Percentiles rank a stretch among this genome's conserved stretches.
These are phyloP conservation scores for Pseudozyma sp. DNA, from an alignment of 1,284 basidiomycete genomes.

Conservation along the genomic window DNA sequence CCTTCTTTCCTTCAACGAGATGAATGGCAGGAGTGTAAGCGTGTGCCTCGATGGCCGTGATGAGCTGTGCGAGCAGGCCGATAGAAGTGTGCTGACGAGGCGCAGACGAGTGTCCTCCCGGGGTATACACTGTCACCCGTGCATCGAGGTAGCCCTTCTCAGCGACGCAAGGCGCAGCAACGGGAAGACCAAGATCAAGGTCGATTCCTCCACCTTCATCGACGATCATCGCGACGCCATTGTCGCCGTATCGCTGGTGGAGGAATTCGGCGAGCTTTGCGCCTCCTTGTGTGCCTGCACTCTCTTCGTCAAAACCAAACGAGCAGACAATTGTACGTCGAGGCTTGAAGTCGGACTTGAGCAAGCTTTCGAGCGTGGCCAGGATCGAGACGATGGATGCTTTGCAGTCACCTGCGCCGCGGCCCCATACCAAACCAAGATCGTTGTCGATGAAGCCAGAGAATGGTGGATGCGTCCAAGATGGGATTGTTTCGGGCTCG, in stretches of 20 bases:
- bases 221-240: conserved; percentile 58
- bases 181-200: conserved; percentile 37
- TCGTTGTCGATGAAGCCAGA: conserved; percentile 71
- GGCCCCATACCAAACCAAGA: conserved; percentile 72
- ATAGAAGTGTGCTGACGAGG: conserved; percentile 75
- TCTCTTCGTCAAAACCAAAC: conserved; percentile 79
- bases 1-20: conserved; percentile 22
- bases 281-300: conserved; percentile 61
- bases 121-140: conserved; percentile 64
- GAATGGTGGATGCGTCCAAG: conserved; percentile 73
- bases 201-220: conserved; percentile 61
- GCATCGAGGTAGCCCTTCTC: conserved; percentile 76
- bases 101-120: conserved; percentile 78
- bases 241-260: conserved; percentile 46
- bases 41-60: conserved; percentile 74
- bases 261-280: conserved; percentile 43
- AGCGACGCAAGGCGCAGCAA: conserved; percentile 72
- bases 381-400: conserved; percentile 71
- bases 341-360: conserved; percentile 70
- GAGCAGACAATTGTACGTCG: conserved; percentile 73
- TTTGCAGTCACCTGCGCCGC: conserved; percentile 69
- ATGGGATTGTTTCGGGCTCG: conserved; percentile 70
- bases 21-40: conserved; percentile 71
- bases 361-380: conserved; percentile 72
- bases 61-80: conserved; percentile 75